Percentiles rank a stretch among this genome's conserved stretches.
Conservation (phyloP, 2,329 filamentous ascomycete species). For the Fusarium albosuccineum region DNA sequence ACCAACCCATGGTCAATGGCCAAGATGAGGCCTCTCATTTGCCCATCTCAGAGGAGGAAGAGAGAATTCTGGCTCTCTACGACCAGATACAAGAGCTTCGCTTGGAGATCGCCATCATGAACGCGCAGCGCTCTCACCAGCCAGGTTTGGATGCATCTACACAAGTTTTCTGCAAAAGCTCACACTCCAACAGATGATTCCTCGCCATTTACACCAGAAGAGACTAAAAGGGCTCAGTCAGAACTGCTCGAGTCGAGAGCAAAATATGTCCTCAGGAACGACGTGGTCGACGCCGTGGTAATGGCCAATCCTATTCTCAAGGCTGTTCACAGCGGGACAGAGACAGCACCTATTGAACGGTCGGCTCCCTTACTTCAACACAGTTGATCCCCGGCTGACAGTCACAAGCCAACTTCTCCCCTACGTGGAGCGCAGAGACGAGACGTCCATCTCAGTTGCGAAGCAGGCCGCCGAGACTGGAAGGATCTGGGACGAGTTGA, state of each 20-base stretch:
- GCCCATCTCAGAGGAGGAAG: slow-evolving; percentile 75
- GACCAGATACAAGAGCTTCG: slow-evolving; percentile 78
- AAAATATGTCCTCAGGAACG: slow-evolving; percentile 76
- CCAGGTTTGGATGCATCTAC: slow-evolving; percentile 48
- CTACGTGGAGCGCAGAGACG: slow-evolving; percentile 75
- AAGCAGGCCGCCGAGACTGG: slow-evolving; percentile 68
- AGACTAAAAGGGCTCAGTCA: slow-evolving; percentile 70
- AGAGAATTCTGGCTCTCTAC: slow-evolving; percentile 75
- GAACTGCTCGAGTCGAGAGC: slow-evolving; percentile 79
- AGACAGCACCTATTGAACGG: slow-evolving; percentile 76
- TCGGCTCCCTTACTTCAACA: slow-evolving; percentile 52
- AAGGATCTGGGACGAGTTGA: slow-evolving; percentile 65
- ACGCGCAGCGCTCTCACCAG: slow-evolving; percentile 57
- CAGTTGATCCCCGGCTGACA: slow-evolving; percentile 17
- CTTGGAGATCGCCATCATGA: slow-evolving; percentile 77
- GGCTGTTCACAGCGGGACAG: slow-evolving; percentile 77
- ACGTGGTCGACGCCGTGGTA: slow-evolving; percentile 76
- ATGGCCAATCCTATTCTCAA: slow-evolving; percentile 82
- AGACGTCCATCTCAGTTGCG: slow-evolving; percentile 73
- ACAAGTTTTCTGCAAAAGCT: slow-evolving; percentile 14
- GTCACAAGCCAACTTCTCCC: slow-evolving; percentile 72
- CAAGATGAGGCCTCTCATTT: slow-evolving; percentile 57
- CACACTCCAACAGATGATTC: slow-evolving; percentile 30
- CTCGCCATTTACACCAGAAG: slow-evolving; percentile 60
- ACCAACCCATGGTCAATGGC: slow-evolving; percentile 45